Percentiles rank a stretch among this genome's conserved stretches.
These are phyloP conservation scores for Penicillium corylophilum DNA, from an alignment of 2,329 filamentous ascomycete genomes.

Conservation along the genomic window DNA sequence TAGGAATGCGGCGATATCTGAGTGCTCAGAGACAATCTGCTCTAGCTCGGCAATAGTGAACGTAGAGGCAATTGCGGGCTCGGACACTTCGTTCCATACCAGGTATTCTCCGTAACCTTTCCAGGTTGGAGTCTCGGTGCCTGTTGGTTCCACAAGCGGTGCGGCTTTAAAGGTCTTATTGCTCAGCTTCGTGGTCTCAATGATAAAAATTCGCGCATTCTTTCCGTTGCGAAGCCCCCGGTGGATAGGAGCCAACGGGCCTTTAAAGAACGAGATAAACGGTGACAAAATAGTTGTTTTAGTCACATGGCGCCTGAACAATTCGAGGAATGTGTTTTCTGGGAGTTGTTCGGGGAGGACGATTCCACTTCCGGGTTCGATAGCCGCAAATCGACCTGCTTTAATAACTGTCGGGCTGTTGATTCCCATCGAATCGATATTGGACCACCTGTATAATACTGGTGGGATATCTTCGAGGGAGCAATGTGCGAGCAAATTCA, in stretches of 20 bases:
- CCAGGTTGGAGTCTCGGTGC: constrained; percentile 10
- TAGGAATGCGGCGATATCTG: constrained; percentile 26
- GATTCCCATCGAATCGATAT: constrained; percentile 30
- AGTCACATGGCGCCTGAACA: constrained; percentile 27
- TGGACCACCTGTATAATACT: constrained; percentile 37
- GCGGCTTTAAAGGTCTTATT: constrained; percentile 28
- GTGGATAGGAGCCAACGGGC: constrained; percentile 32
- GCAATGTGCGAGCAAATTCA: background rate
- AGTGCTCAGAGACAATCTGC: constrained; percentile 10
- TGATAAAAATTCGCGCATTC: constrained; percentile 28
- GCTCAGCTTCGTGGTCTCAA: constrained; percentile 30
- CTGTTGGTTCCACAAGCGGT: constrained; percentile 19
- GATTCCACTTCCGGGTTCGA: constrained; percentile 9
- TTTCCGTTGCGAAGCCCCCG: constrained; percentile 26
- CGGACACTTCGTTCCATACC: constrained; percentile 33
- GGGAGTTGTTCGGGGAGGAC: constrained; percentile 13
- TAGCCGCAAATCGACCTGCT: constrained; percentile 27
- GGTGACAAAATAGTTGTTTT: constrained; percentile 22
- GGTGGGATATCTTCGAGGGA: constrained; percentile 17
- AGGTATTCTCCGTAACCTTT: constrained; percentile 36
- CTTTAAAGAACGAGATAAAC: constrained; percentile 34
- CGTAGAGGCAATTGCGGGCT: constrained; percentile 27
- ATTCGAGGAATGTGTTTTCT: constrained; percentile 16
- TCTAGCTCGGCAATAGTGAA: constrained; percentile 27
- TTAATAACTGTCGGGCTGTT: constrained; percentile 26